phyloP scores from a whole-genome alignment of 208 protist species.

The Leishmania martiniquensis region DNA sequence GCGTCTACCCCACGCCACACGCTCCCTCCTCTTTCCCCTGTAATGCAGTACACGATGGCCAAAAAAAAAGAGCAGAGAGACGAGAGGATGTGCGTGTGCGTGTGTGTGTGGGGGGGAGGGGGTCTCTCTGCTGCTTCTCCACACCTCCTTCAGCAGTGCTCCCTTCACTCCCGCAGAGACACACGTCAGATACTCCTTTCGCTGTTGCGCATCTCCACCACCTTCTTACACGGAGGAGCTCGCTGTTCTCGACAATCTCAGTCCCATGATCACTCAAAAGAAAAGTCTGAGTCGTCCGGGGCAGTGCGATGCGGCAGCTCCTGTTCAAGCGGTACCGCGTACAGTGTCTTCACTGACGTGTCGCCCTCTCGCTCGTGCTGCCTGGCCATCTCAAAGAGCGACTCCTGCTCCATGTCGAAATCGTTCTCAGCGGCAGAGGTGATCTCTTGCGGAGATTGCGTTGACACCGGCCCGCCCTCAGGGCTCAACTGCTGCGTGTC shows the following conservation, averaged over 20 bases:
- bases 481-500: background rate
- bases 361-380: slow-evolving; percentile 20
- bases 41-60: background rate
- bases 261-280: slow-evolving; percentile 16
- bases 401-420: slow-evolving; percentile 23
- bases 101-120: background rate
- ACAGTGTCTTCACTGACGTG: slow-evolving; percentile 9
- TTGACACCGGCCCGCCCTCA: background rate
- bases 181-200: background rate
- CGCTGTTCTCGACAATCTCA: background rate
- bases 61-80: background rate
- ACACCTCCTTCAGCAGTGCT: too few species aligned
- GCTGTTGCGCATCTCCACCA: background rate
- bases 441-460: background rate
- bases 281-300: slow-evolving; percentile 27
- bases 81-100: background rate
- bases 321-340: background rate
- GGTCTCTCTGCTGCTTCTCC: background rate
- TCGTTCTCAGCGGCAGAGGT: background rate
- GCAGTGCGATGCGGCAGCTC: background rate
- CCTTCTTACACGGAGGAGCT: background rate
- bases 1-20: background rate
- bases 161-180: background rate
- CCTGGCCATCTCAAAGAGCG: slow-evolving; percentile 36
- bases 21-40: background rate